phyloP scores from a whole-genome alignment of 192 early-diverging fungal species.

The Mortierella alpina region DNA sequence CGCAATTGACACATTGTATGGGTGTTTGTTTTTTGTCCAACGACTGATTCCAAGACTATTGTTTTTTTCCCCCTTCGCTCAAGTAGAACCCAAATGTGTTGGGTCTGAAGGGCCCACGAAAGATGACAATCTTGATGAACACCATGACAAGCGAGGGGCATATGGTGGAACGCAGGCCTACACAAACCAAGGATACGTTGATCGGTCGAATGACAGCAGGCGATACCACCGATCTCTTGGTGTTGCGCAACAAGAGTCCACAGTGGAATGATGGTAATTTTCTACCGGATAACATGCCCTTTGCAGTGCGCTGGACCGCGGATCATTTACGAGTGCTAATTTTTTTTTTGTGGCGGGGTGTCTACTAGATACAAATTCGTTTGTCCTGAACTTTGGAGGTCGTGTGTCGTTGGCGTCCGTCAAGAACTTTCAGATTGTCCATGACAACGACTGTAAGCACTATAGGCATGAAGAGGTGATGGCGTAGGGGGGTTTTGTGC shows the following conservation, averaged over 20 bases:
- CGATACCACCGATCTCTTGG: slow-evolving; percentile 72
- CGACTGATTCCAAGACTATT: too few relatives aligned
- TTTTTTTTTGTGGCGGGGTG: neutral
- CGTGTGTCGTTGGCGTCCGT: slow-evolving; percentile 90
- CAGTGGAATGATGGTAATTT: slow-evolving; percentile 89
- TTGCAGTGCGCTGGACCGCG: neutral
- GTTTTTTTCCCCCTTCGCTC: neutral
- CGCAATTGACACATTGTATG: neutral
- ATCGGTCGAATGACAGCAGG: slow-evolving; percentile 65
- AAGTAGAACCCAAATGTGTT: slow-evolving; percentile 85
- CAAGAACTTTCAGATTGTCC: slow-evolving; percentile 98
- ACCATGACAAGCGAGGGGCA: slow-evolving; percentile 71
- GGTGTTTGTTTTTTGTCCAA: slow-evolving; percentile 5
- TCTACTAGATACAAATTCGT: slow-evolving; percentile 81
- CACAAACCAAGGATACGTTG: slow-evolving; percentile 71
- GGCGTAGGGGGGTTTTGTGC: neutral
- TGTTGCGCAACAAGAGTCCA: slow-evolving; percentile 90
- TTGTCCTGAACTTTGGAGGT: slow-evolving; percentile 94
- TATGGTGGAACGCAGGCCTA: slow-evolving; percentile 64
- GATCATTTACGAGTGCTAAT: neutral
- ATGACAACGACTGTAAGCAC: slow-evolving; percentile 84
- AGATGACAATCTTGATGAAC: slow-evolving; percentile 88
- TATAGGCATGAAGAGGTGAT: too few relatives aligned
- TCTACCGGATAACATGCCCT: neutral
- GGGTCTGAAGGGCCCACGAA: slow-evolving; percentile 91